Evolutionary conservation across 805 yeast species (phyloP), one percentile per base, ranked within the genome.

Genomic region (Hanseniaspora taiwanica): DNA sequence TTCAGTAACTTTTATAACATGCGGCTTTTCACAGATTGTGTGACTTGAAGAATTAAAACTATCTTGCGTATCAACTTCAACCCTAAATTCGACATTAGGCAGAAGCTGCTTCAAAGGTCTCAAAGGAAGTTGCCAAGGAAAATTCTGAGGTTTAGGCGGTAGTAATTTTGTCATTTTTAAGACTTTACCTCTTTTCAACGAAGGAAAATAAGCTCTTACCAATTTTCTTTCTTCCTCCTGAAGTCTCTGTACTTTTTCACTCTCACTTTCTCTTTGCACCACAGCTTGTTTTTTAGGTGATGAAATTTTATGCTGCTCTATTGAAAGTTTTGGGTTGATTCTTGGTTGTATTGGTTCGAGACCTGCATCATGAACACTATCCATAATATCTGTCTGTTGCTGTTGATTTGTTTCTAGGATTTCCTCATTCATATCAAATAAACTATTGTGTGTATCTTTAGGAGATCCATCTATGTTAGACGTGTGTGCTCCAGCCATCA

Each of bases 141-240:
- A 76, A 39, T 68, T 66, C 7, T 58, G 55, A 4, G 75, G 72
- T 1, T 63, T 58, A 23, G 57, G 54, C 3, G 79, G 77, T 31
- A 73, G 69, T 37, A 74, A 54, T n/a, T 63, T 58, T 48, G 75
- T 78, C 64, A 74, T 66, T 49, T 71, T 73, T 46, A 74, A 59
- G 1, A 72, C 67, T 49, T 64, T 66, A 9, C 71, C 69, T 32
- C 56, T 58, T 21, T 64, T 62, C 49, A 72, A 76, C 9, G 66
- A 62, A 1, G 85, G 83, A 49, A 66, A 77, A 49, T 71, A 70
- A 23, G 66, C 61, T 35, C 62, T 58, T 24, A 77, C 55, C n/a
- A 68, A 40, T 42, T 54, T 52, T 42, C 50, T 51, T 37, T 57
- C 60, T 38, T 63, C 60, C 23, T 52, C 51, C 19, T 52, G 55